phyloP scores from a whole-genome alignment of 371 early-diverging fungal genomes.

The Mucor plumbeus region DNA sequence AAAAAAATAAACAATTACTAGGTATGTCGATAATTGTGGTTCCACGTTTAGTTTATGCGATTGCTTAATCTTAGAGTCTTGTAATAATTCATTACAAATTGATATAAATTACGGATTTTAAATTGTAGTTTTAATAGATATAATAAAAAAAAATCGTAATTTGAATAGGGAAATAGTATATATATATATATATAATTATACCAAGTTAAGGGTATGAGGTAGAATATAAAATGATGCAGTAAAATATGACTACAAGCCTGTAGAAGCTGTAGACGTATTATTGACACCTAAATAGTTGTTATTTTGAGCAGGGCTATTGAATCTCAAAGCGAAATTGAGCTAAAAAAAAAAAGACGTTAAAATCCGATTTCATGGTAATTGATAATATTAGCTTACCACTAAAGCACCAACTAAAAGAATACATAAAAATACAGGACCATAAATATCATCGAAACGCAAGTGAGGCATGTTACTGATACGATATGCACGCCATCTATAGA shows the following conservation, averaged over 20 bases:
- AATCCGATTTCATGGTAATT: slow-evolving; percentile 14
- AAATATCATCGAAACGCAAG: slow-evolving; percentile 64
- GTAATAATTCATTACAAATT: no score
- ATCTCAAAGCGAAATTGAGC: slow-evolving; percentile 36
- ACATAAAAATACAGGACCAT: slow-evolving; percentile 84
- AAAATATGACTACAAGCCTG: no score
- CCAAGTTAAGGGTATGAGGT: slow-evolving; percentile 1
- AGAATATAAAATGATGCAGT: not conserved
- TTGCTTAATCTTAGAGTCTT: no score
- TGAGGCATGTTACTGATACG: slow-evolving; percentile 53
- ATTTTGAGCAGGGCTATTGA: slow-evolving; percentile 9
- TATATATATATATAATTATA: slow-evolving; percentile 6
- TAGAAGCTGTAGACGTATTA: not conserved
- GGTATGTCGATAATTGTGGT: no score
- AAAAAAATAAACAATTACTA: no score
- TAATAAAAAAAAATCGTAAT: not conserved
- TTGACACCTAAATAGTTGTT: slow-evolving; percentile 25
- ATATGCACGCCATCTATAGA: slow-evolving; percentile 88
- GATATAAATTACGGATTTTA: no score
- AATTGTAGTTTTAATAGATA: not conserved
- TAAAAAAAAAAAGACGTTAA: slow-evolving; percentile 11
- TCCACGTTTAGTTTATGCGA: no score
- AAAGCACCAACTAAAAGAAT: slow-evolving; percentile 80
- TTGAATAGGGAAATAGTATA: not conserved
- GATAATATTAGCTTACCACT: slow-evolving; percentile 65